A percentile compares a stretch with the other conserved stretches of the same genome.
Conservation (phyloP, 2,329 filamentous ascomycete species). For the Fusarium sp. region DNA sequence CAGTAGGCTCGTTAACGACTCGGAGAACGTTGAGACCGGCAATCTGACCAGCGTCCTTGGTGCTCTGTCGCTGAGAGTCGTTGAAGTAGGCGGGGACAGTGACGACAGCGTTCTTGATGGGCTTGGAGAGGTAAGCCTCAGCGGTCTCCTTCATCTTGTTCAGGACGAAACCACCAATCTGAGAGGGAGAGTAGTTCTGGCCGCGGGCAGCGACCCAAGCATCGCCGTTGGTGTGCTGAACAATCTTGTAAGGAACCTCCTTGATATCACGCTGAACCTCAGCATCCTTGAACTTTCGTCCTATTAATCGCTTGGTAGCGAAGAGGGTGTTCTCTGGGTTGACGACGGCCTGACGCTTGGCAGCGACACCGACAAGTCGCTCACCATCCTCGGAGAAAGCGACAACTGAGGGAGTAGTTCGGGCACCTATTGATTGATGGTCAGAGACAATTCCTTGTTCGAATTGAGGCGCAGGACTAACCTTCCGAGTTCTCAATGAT, state of each 20-base stretch:
- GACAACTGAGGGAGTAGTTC: conserved; percentile 78
- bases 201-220: conserved; percentile 94
- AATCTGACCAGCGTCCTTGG: conserved; percentile 98
- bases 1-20: conserved; percentile 98
- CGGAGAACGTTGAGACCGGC: conserved; percentile 95
- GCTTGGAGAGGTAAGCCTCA: conserved; percentile 90
- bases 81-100: conserved; percentile 99
- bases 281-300: conserved; percentile 91
- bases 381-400: conserved; percentile 96
- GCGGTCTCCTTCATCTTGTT: conserved; percentile 99
- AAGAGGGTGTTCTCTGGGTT: conserved; percentile 99
- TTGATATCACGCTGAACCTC: conserved; percentile 98
- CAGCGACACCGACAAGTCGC: conserved; percentile 94
- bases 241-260: conserved; percentile 98
- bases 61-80: conserved; percentile 96
- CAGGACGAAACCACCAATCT: conserved; percentile 95
- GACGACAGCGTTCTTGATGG: conserved; percentile 94
- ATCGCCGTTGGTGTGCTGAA: conserved; percentile 95
- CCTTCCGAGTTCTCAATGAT: conserved; percentile 99
- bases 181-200: conserved; percentile 97
- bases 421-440: conserved; percentile 47
- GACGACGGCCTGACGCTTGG: conserved; percentile 97
- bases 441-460: conserved; percentile 13
- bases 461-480: conserved; percentile 52
- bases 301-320: conserved; percentile 98